Percentiles rank a stretch among this genome's conserved stretches.
Conservation (phyloP, 495 filamentous ascomycete species). For the Astrocystis sublimbata region DNA sequence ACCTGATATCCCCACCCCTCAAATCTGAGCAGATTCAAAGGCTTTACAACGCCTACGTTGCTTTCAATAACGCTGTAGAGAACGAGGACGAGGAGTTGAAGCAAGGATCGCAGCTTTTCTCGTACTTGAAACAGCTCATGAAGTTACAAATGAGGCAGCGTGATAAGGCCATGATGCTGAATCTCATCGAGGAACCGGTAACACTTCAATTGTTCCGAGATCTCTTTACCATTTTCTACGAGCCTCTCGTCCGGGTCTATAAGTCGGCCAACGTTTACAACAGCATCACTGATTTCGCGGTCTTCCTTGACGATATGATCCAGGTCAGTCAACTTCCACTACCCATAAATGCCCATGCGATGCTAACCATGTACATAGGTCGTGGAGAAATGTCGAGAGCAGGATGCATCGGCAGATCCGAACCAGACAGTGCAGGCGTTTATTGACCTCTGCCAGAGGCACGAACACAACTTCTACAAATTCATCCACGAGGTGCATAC, state of each 20-base stretch:
- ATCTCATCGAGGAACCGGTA: conserved; percentile 90
- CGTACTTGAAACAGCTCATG: conserved; percentile 89
- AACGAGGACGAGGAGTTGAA: conserved; percentile 87
- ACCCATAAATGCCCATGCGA: background rate
- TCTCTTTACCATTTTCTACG: conserved; percentile 98
- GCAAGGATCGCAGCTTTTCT: conserved; percentile 85
- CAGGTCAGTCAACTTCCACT: conserved; percentile 40
- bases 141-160: conserved; percentile 89
- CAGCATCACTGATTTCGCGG: conserved; percentile 91
- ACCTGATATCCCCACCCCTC: conserved; percentile 69
- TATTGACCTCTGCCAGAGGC: conserved; percentile 93
- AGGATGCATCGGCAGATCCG: conserved; percentile 90
- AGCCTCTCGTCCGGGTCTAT: conserved; percentile 93
- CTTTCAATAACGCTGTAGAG: conserved; percentile 92
- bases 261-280: conserved; percentile 98
- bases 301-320: conserved; percentile 90
- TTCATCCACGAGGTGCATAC: conserved; percentile 97
- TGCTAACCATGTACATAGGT: conserved; percentile 46
- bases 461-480: conserved; percentile 97
- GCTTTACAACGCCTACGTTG: conserved; percentile 93
- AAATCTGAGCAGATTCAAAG: conserved; percentile 71
- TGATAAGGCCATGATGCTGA: conserved; percentile 96
- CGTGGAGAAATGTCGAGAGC: conserved; percentile 83
- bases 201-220: conserved; percentile 93
- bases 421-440: conserved; percentile 99